Percentiles rank a stretch among this genome's conserved stretches.
Conservation (phyloP, 345 rosid species). For the Combretum micranthum region DNA sequence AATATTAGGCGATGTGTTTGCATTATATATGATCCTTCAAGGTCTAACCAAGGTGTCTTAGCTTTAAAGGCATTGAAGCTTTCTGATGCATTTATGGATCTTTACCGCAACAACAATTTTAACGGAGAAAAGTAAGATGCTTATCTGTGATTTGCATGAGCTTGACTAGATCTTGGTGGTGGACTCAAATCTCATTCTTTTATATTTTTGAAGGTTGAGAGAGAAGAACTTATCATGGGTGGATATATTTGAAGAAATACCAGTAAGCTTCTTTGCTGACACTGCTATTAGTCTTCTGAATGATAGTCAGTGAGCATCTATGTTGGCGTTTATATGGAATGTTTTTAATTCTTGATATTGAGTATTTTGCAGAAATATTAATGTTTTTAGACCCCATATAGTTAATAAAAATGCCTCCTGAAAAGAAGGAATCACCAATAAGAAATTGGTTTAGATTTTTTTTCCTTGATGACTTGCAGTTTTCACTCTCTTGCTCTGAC, state of each 20-base stretch:
- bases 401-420: too few species aligned
- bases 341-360: too few species aligned
- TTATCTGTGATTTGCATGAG: slow-evolving; percentile 3
- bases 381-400: too few species aligned
- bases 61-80: slow-evolving; percentile 98
- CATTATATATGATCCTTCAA: slow-evolving; percentile 95
- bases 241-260: slow-evolving; percentile 98
- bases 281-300: slow-evolving; percentile 6
- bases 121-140: slow-evolving; percentile 85
- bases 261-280: slow-evolving; percentile 49
- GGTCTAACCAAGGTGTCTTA: slow-evolving; percentile 76
- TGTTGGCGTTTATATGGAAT: too few species aligned
- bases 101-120: slow-evolving; percentile 67
- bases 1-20: slow-evolving; percentile 94
- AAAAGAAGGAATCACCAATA: too few species aligned
- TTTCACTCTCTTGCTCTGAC: too few species aligned
- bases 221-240: slow-evolving; percentile 98
- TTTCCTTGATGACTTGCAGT: too few species aligned
- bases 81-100: slow-evolving; percentile 95
- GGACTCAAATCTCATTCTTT: not conserved
- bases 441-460: too few species aligned
- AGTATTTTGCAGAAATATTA: too few species aligned
- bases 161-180: slow-evolving; percentile 6
- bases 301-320: not conserved
- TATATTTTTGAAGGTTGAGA: slow-evolving; percentile 56